Evolutionary conservation across 768 basidiomycete species (phyloP).

Genomic region (Agaricus sinodeliciosus): DNA sequence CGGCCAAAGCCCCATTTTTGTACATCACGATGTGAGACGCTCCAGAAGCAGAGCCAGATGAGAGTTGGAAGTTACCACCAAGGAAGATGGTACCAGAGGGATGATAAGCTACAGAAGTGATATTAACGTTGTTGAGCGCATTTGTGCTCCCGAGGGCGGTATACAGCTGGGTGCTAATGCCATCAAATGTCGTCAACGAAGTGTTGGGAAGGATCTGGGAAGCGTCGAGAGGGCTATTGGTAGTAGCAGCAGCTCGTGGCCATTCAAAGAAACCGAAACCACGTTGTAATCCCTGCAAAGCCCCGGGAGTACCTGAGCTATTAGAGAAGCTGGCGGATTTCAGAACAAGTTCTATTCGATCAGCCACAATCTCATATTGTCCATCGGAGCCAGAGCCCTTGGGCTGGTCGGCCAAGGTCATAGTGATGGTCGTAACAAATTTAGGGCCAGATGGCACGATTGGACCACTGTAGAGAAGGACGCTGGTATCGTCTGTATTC

Average conservation of each 20-base stretch:
- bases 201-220: constrained; percentile 58
- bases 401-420: constrained; percentile 66
- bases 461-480: constrained; percentile 74
- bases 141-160: constrained; percentile 47
- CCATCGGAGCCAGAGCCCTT: constrained; percentile 55
- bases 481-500: constrained; percentile 52
- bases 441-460: constrained; percentile 66
- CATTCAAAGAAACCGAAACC: constrained; percentile 91
- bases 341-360: constrained; percentile 74
- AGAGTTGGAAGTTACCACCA: constrained; percentile 69
- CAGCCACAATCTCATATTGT: constrained; percentile 80
- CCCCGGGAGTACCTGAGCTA: constrained; percentile 18
- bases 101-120: constrained; percentile 59
- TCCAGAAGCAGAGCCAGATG: constrained; percentile 47
- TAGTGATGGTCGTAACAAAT: constrained; percentile 69
- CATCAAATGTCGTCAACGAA: constrained; percentile 63
- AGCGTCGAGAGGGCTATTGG: constrained; percentile 40
- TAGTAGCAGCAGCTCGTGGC: constrained; percentile 42
- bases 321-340: constrained; percentile 46
- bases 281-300: constrained; percentile 25
- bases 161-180: constrained; percentile 54
- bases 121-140: constrained; percentile 28
- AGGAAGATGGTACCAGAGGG: constrained; percentile 61
- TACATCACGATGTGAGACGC: constrained; percentile 69
- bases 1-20: constrained; percentile 47